Conservation (phyloP, 73 alveolate genomes). For the Diophrys appendiculata region DNA sequence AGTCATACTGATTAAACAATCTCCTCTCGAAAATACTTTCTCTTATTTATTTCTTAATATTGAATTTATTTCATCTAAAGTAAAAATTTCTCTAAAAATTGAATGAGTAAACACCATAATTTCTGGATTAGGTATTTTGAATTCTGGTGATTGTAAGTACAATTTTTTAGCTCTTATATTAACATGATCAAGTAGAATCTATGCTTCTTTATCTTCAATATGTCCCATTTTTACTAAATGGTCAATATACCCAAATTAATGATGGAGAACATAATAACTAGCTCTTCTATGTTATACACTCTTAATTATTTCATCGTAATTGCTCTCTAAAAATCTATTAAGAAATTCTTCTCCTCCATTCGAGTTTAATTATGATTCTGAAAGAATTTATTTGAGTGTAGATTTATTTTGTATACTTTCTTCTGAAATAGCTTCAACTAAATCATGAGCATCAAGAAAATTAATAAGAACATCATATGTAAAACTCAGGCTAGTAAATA, state of each 20-base stretch:
- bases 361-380: conserved; percentile 20
- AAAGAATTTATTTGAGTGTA: conserved; percentile 31
- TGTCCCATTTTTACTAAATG: conserved; percentile 22
- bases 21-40: background rate
- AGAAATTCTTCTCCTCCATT: conserved; percentile 45
- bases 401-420: conserved; percentile 33
- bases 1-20: background rate
- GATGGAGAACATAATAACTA: conserved; percentile 46
- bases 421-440: conserved; percentile 23
- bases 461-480: conserved; percentile 56
- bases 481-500: conserved; percentile 44
- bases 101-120: background rate
- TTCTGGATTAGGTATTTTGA: background rate
- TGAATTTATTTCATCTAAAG: background rate
- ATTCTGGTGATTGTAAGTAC: background rate
- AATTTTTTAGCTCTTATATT: background rate
- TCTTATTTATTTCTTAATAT: background rate
- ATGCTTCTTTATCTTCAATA: conserved; percentile 35
- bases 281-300: conserved; percentile 70
- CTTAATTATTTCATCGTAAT: conserved; percentile 57
- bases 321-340: conserved; percentile 33
- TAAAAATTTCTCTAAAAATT: background rate
- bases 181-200: background rate
- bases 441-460: conserved; percentile 31
- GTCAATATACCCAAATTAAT: conserved; percentile 10